Conservation (phyloP, 2,329 filamentous ascomycete species). For the Graphilbum sp. region DNA sequence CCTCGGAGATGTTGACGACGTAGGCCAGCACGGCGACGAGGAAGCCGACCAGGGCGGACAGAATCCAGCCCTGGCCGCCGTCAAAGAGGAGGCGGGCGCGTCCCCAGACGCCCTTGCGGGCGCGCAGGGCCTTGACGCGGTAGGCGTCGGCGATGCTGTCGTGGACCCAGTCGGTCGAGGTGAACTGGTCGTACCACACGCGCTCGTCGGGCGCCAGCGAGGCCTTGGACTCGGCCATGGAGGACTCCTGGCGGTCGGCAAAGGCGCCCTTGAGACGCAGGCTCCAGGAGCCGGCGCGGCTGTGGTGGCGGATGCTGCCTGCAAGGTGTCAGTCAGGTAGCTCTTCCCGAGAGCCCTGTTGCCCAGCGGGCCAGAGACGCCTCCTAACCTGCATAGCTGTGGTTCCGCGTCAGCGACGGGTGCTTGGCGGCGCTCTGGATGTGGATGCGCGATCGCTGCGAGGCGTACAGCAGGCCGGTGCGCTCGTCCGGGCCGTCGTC, state of each 20-base stretch:
- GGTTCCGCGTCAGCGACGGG: conserved; percentile 13
- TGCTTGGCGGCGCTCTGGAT: conserved; percentile 6
- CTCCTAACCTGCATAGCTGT: conserved; percentile 12
- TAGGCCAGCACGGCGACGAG: conserved; percentile 78
- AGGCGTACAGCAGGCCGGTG: conserved; percentile 13
- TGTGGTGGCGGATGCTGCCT: conserved; percentile 30
- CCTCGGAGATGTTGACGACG: conserved; percentile 74
- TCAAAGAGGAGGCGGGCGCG: conserved; percentile 63
- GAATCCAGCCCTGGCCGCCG: conserved; percentile 81
- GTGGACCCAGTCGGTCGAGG: conserved; percentile 94
- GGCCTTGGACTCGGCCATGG: conserved; percentile 46
- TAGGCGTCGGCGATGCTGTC: conserved; percentile 92
- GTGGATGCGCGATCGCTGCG: conserved; percentile 11
- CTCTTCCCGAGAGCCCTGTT: background rate
- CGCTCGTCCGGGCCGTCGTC: conserved; percentile 15
- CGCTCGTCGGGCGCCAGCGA: conserved; percentile 61
- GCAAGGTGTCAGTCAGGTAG: too few relatives aligned
- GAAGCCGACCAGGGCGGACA: conserved; percentile 79
- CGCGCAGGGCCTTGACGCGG: conserved; percentile 67
- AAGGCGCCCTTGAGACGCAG: conserved; percentile 47
- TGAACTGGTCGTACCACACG: conserved; percentile 98
- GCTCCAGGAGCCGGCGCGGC: conserved; percentile 40
- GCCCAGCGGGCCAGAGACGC: background rate
- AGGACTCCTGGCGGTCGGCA: conserved; percentile 35
- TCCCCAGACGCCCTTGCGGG: conserved; percentile 72